Percentiles rank a stretch among this genome's conserved stretches.
Conservation (phyloP, 768 basidiomycete species). For the Mycena amicta region DNA sequence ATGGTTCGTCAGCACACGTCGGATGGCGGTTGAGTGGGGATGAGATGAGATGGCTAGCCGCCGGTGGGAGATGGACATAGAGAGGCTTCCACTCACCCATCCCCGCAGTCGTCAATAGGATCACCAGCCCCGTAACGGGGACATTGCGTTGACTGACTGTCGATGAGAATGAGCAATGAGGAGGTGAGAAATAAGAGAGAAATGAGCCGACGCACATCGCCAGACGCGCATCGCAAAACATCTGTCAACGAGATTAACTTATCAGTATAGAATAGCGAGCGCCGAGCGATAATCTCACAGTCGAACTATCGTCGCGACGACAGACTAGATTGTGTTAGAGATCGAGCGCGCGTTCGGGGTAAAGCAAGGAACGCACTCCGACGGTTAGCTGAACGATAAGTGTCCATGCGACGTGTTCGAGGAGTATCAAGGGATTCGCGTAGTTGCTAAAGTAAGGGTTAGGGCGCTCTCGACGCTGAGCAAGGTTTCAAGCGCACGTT, state of each 20-base stretch:
- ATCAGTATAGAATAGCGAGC: too few species aligned
- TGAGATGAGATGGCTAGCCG: too few species aligned
- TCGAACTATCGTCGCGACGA: constrained; percentile 58
- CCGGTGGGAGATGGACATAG: too few species aligned
- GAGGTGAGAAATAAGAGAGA: background rate
- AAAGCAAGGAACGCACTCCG: constrained; percentile 30
- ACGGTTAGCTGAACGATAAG: constrained; percentile 44
- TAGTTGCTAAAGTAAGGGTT: constrained; percentile 37
- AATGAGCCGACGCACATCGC: constrained; percentile 53
- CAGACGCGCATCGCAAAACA: constrained; percentile 63
- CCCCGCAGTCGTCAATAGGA: constrained; percentile 47
- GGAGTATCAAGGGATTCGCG: constrained; percentile 29
- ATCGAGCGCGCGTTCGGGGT: background rate
- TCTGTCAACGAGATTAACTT: constrained; percentile 33
- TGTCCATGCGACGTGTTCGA: constrained; percentile 39
- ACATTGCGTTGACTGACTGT: constrained; percentile 59
- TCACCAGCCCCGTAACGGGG: constrained; percentile 46
- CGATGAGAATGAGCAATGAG: background rate
- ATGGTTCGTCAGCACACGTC: too few species aligned
- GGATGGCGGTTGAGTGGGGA: too few species aligned
- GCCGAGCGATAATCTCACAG: constrained; percentile 40
- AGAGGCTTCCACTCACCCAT: constrained; percentile 37
- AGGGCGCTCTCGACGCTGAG: background rate
- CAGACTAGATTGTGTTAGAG: constrained; percentile 33
- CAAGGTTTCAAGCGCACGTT: constrained; percentile 46